Conservation (phyloP, 1,284 basidiomycete species). For the Sporisorium scitamineum region DNA sequence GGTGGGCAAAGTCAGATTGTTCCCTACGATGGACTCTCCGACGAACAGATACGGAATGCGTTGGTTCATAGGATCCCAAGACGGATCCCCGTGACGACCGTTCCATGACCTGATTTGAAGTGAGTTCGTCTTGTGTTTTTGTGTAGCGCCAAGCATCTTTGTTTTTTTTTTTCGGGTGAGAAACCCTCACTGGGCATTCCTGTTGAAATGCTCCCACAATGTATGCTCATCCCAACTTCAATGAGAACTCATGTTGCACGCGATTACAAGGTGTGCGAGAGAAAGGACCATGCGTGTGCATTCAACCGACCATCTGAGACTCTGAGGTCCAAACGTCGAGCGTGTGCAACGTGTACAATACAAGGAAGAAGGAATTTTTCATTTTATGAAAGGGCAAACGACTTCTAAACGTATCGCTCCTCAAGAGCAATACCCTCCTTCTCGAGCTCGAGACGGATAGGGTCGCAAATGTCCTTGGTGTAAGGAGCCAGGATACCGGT, state of each 20-base stretch:
- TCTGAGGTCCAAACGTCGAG: background rate
- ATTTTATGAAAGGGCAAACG: background rate
- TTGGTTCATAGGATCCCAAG: too few relatives aligned
- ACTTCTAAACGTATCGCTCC: conserved; percentile 63
- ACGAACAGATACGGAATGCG: too few relatives aligned
- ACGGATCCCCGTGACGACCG: too few relatives aligned
- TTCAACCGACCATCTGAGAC: background rate
- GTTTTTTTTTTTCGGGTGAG: too few relatives aligned
- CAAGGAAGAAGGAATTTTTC: background rate
- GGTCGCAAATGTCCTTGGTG: conserved; percentile 75
- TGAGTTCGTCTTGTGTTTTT: too few relatives aligned
- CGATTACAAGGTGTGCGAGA: background rate
- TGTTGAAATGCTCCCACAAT: too few relatives aligned
- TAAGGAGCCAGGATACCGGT: conserved; percentile 83
- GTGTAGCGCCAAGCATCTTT: too few relatives aligned
- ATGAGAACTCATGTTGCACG: background rate
- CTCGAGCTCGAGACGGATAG: conserved; percentile 66
- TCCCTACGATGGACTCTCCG: too few relatives aligned
- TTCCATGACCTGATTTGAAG: too few relatives aligned
- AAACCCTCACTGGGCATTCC: too few relatives aligned
- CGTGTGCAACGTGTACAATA: background rate
- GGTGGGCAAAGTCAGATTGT: too few relatives aligned
- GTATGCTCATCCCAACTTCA: background rate
- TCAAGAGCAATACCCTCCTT: conserved; percentile 68
- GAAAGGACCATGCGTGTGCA: conserved; percentile 3